Percentiles rank a stretch among this genome's conserved stretches.
phyloP scores from a whole-genome alignment of 768 basidiomycete genomes.

The Leccinellum rugosiceps region DNA sequence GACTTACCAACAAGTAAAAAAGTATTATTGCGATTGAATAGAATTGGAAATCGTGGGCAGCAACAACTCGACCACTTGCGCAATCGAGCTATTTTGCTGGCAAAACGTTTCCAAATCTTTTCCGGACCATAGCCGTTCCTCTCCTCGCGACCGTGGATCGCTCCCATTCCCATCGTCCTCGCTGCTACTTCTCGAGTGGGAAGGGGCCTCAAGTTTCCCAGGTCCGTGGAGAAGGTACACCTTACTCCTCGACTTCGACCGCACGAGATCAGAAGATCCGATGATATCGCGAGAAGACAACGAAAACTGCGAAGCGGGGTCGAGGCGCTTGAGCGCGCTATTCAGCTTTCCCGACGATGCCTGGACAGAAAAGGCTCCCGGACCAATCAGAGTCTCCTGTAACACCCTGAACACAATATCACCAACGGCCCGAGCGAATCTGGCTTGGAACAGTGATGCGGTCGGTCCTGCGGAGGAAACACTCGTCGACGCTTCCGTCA shows the following conservation, averaged over 20 bases:
- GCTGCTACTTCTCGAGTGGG: constrained; percentile 27
- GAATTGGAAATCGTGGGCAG: constrained; percentile 48
- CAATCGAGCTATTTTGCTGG: constrained; percentile 85
- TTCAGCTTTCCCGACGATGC: constrained; percentile 30
- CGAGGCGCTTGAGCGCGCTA: constrained; percentile 35
- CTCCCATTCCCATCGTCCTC: constrained; percentile 32
- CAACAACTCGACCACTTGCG: constrained; percentile 65
- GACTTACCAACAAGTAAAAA: constrained; percentile 23
- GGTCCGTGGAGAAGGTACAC: constrained; percentile 61
- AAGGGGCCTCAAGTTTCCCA: constrained; percentile 54
- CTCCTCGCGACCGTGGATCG: constrained; percentile 35
- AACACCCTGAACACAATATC: constrained; percentile 78
- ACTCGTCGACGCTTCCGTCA: constrained; percentile 52
- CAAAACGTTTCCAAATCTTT: constrained; percentile 82
- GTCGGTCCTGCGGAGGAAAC: constrained; percentile 26
- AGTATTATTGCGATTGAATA: constrained; percentile 21
- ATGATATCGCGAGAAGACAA: constrained; percentile 21
- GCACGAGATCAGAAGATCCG: constrained; percentile 41
- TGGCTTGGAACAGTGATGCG: constrained; percentile 35
- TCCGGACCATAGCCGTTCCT: constrained; percentile 67
- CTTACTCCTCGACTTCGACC: constrained; percentile 70
- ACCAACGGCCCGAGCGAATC: constrained; percentile 65
- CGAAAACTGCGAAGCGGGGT: constrained; percentile 22
- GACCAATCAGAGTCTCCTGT: constrained; percentile 74
- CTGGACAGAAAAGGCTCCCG: constrained; percentile 22